Percentiles rank a stretch among this genome's conserved stretches.
Evolutionary conservation across 2,329 filamentous ascomycete genomes (phyloP).

Genomic region (Trichoderma asperellum): DNA sequence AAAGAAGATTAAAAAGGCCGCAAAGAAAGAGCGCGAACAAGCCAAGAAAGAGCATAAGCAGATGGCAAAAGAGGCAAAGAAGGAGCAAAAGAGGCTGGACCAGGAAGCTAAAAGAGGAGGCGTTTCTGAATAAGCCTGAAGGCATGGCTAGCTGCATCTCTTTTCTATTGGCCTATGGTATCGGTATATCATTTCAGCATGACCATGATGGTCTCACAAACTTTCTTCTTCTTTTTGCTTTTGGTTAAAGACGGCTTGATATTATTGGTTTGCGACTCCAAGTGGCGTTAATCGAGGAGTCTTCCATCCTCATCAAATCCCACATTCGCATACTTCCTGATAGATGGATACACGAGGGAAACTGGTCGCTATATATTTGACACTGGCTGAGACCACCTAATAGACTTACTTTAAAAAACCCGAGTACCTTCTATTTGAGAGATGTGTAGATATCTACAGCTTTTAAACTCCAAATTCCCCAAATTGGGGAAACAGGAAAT

Average conservation of each 20-base stretch:
- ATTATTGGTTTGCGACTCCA: not conserved
- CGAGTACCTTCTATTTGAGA: not conserved
- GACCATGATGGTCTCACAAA: too few species aligned
- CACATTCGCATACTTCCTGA: not conserved
- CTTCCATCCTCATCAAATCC: not conserved
- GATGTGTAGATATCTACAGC: not conserved
- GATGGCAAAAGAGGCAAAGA: not conserved
- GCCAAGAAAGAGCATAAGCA: not conserved
- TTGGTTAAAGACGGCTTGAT: not conserved
- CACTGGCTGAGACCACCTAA: not conserved
- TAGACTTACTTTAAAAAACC: not conserved
- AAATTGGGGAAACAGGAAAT: not conserved
- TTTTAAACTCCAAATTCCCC: not conserved
- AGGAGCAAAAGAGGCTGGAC: conserved; percentile 6
- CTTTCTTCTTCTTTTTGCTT: not conserved
- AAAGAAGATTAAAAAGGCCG: conserved; percentile 5
- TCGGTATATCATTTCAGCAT: not conserved
- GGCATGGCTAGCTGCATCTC: not conserved
- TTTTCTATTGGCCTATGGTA: not conserved
- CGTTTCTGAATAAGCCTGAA: not conserved
- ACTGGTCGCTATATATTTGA: not conserved
- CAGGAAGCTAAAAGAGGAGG: not conserved
- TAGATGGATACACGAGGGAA: not conserved
- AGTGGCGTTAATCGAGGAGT: not conserved
- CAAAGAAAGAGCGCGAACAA: conserved; percentile 1